These are phyloP conservation scores for Arachis monticola DNA, from an alignment of 331 rosid genomes.

Conservation along the genomic window DNA sequence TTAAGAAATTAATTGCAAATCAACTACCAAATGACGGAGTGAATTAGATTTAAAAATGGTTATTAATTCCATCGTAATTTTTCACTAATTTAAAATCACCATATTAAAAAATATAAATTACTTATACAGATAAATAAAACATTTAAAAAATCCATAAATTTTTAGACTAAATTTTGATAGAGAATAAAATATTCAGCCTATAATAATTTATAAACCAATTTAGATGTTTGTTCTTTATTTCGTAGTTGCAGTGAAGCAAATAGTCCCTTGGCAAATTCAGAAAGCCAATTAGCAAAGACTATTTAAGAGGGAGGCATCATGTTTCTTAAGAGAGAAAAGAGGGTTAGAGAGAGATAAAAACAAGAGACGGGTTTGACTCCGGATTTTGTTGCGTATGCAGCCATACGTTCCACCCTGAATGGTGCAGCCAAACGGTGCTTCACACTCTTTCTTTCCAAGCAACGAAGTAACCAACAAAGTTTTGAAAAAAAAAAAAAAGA, in stretches of 20 bases:
- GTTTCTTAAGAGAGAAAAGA: conserved; percentile 1
- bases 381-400: conserved; percentile 48
- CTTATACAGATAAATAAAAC: too few relatives aligned
- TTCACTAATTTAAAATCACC: too few relatives aligned
- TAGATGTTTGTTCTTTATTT: background rate
- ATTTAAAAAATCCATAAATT: too few relatives aligned
- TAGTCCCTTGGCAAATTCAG: background rate
- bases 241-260: conserved; percentile 2
- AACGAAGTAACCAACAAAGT: background rate
- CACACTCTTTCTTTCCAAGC: conserved; percentile 18
- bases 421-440: conserved; percentile 58
- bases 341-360: conserved; percentile 1
- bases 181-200: too few relatives aligned
- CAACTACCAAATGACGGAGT: too few relatives aligned
- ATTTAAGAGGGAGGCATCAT: too few relatives aligned
- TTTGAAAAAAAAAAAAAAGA: too few relatives aligned
- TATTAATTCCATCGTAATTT: too few relatives aligned
- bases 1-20: too few relatives aligned
- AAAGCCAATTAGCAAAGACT: background rate
- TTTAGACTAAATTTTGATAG: too few relatives aligned
- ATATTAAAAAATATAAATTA: too few relatives aligned
- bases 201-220: background rate
- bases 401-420: conserved; percentile 59
- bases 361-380: conserved; percentile 21
- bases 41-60: too few relatives aligned